A percentile compares a stretch with the other conserved stretches of the same genome.
Evolutionary conservation across 495 filamentous ascomycete species (phyloP).

Genomic region (Cercophora scortea): DNA sequence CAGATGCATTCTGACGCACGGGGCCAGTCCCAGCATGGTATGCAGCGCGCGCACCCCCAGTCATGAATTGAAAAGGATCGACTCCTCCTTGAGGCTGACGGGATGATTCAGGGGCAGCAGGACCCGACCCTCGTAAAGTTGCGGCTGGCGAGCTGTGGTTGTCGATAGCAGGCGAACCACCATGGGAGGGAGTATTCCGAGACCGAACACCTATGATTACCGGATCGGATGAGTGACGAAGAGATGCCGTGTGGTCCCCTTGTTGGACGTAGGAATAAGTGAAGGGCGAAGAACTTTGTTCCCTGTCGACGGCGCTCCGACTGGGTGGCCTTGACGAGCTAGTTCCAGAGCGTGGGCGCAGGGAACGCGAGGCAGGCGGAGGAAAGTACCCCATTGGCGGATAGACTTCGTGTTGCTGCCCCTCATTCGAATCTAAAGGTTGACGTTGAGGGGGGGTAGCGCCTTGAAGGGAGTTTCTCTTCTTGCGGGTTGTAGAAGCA

Average conservation of each 20-base stretch:
- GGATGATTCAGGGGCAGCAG: constrained; percentile 1
- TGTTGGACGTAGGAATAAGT: constrained; percentile 31
- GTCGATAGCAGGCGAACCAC: constrained; percentile 8
- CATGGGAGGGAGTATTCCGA: constrained; percentile 4
- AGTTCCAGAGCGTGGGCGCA: constrained; percentile 25
- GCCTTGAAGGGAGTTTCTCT: constrained; percentile 1
- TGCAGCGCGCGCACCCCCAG: constrained; percentile 20
- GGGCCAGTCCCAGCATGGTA: constrained; percentile 15
- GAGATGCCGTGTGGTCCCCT: background rate
- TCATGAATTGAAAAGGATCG: constrained; percentile 38
- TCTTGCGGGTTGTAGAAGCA: constrained; percentile 5
- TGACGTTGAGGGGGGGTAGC: constrained; percentile 7
- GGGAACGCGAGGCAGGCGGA: constrained; percentile 20
- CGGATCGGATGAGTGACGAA: constrained; percentile 28
- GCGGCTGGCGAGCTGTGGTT: background rate
- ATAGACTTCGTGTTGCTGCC: constrained; percentile 7
- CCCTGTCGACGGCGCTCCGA: constrained; percentile 14
- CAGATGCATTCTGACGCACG: constrained; percentile 9
- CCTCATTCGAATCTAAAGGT: constrained; percentile 4
- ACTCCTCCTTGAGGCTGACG: constrained; percentile 5
- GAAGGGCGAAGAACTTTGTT: constrained; percentile 32
- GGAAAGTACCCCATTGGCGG: constrained; percentile 35
- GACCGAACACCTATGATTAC: constrained; percentile 14
- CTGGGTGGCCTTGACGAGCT: constrained; percentile 21
- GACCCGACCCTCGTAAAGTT: constrained; percentile 1